Evolutionary conservation across 2,329 filamentous ascomycete genomes (phyloP), one percentile per base, ranked within the genome.

Genomic region (Ceratocystis cubensis): DNA sequence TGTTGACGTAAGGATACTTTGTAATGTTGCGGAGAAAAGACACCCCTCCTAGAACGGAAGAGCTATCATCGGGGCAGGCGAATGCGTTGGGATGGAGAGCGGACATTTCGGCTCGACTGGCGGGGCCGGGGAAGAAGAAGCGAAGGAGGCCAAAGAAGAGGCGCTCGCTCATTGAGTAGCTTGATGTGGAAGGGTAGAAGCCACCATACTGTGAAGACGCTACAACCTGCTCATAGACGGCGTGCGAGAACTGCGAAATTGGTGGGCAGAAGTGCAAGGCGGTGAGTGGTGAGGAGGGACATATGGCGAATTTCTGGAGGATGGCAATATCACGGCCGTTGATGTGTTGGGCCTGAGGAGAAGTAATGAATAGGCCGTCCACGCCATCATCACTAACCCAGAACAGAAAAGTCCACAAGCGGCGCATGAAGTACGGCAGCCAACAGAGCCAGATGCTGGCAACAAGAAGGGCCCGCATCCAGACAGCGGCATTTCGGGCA

Each of bases 381-480:
- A 84, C 74, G 1, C 82, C 89, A 81, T 78, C 89, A 81, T 96
- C 92, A 68, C 89, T 92, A 69, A 96, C 79, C 91, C 92, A 99
- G 77, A 99, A 97, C 70, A 97, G 81, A 69, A 91, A 88, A 48
- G 93, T 85, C 95, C 94, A 99, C 61, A 95, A 86, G 46, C 89
- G 87, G 71, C 95, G 85, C 83, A 97, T 96, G 61, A 89, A 84
- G 78, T 90, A 96, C 1, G 94, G 94, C 61, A 99, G 81, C 79
- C 89, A 87, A 63, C 88, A 85, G 25, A 96, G 80, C 94, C 95
- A 99, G 25, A 99, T 90, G 66, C 87, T 86, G 10, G 83, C 82
- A 41, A 97, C 94, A 64, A 97, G 77, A 33, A 86, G 75, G 53
- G 87, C 89, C 45, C 94, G 85, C 68, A 90, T 78, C 88, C 90